A percentile compares a stretch with the other conserved stretches of the same genome.
phyloP scores from a whole-genome alignment of 2,329 filamentous ascomycete genomes.

The Fusarium sp. region DNA sequence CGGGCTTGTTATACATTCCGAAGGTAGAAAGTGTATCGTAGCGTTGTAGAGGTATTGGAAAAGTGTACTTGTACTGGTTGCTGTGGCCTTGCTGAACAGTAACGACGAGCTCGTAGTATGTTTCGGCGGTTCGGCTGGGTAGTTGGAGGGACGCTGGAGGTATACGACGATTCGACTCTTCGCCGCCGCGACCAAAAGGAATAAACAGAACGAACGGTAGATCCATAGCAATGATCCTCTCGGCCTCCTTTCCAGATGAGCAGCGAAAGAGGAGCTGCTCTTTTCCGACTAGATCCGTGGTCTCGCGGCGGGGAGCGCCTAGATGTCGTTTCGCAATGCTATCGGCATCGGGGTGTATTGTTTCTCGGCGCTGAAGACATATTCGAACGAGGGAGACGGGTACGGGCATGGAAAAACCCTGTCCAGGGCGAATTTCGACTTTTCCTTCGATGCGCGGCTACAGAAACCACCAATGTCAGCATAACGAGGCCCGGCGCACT shows the following conservation, averaged over 20 bases:
- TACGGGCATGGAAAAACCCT: slow-evolving; percentile 88
- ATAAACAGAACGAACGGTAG: slow-evolving; percentile 97
- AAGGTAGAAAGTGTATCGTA: slow-evolving; percentile 98
- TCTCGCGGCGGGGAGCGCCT: slow-evolving; percentile 88
- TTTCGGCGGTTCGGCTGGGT: slow-evolving; percentile 93
- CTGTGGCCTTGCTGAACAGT: slow-evolving; percentile 91
- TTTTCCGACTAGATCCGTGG: slow-evolving; percentile 92
- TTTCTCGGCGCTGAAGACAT: slow-evolving; percentile 91
- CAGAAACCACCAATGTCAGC: slow-evolving; percentile 27
- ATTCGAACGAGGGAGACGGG: slow-evolving; percentile 93
- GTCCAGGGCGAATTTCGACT: slow-evolving; percentile 90
- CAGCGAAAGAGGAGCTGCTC: slow-evolving; percentile 93
- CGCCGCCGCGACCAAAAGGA: slow-evolving; percentile 89
- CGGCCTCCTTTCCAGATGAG: slow-evolving; percentile 82
- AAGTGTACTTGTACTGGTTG: slow-evolving; percentile 88
- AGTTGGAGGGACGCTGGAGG: slow-evolving; percentile 92
- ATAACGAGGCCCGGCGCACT: slow-evolving; percentile 19
- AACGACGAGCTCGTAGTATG: slow-evolving; percentile 95
- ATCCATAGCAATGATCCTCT: slow-evolving; percentile 94
- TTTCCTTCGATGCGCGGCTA: slow-evolving; percentile 97
- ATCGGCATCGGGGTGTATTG: slow-evolving; percentile 95
- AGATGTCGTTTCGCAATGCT: slow-evolving; percentile 93
- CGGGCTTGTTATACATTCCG: slow-evolving; percentile 98
- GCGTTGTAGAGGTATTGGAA: slow-evolving; percentile 88
- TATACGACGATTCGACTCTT: slow-evolving; percentile 88